phyloP scores from a whole-genome alignment of 1,139 yeast species.

The Taiozyma onychis region DNA sequence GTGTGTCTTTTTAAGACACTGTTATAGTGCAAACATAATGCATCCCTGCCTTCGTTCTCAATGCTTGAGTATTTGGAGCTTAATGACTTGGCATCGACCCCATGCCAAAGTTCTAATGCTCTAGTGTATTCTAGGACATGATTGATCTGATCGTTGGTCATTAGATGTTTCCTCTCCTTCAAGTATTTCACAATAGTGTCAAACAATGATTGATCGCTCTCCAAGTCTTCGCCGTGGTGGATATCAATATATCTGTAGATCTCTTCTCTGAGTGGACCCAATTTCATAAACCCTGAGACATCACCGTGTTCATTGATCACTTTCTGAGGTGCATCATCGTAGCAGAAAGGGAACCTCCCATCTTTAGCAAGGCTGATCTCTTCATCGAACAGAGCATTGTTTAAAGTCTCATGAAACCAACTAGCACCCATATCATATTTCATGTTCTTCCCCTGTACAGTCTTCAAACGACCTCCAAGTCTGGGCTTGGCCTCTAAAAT shows the following conservation, averaged over 20 bases:
- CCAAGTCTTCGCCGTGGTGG: constrained; percentile 43
- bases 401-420: constrained; percentile 82
- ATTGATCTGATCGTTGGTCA: constrained; percentile 46
- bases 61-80: constrained; percentile 64
- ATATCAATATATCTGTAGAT: constrained; percentile 56
- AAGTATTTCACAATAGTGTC: constrained; percentile 44
- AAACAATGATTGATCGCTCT: constrained; percentile 42
- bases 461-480: constrained; percentile 54
- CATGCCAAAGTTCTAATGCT: constrained; percentile 72
- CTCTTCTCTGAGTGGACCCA: constrained; percentile 48
- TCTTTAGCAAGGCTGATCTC: constrained; percentile 24
- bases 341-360: constrained; percentile 14
- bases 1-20: constrained; percentile 42
- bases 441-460: constrained; percentile 30
- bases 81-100: constrained; percentile 56
- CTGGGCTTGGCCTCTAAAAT: constrained; percentile 54
- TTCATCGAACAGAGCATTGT: constrained; percentile 60
- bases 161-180: constrained; percentile 37
- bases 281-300: constrained; percentile 27
- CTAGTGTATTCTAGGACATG: constrained; percentile 49
- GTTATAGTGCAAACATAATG: constrained; percentile 54
- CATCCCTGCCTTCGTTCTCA: constrained; percentile 72
- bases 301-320: constrained; percentile 28
- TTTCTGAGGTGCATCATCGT: constrained; percentile 40
- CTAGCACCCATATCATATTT: constrained; percentile 77